Evolutionary conservation across 2,329 filamentous ascomycete genomes (phyloP), one percentile per base, ranked within the genome.

Genomic region (Aureobasidium sp.): DNA sequence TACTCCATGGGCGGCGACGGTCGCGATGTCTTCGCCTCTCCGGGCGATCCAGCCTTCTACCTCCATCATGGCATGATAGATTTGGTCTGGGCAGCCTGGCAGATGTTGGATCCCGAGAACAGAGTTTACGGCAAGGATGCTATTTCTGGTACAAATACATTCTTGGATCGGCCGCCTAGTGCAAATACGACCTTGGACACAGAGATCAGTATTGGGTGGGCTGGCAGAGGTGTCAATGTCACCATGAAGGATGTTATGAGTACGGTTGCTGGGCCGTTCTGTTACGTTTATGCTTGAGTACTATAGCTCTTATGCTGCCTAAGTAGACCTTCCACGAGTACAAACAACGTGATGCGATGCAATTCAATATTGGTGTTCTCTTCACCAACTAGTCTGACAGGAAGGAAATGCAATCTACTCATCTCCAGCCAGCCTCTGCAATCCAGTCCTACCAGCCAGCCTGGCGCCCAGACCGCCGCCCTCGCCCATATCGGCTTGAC

Each of bases 1-100:
- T 78, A 76, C 65, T 73, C 74, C 6, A 73, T 78, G 66, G 77
- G 76, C 5, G 77, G 76, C 7, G 76, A 79, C 64, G 75, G 73
- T 2, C 73, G 75, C 25, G 77, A 80, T 65, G 64, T 67, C 6
- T 76, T 72, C 51, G 70, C 73, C 0, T 77, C 74, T 12, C 77
- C 78, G 0, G 76, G 72, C 6, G 77, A 80, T 42, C 77, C 77
- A 1, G 70, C 68, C 11, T 80, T 80, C 69, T 80, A 72, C 66
- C 71, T 77, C 36, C 78, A 80, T 62, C 78, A 80, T 53, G 72
- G 73, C 2, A 74, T 75, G 71, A 75, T 80, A n/a, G 79, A 80
- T 64, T 69, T 77, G 0, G 66, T 74, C 1, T 81, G 73, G 69
- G 78, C 75, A 74, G 77, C 76, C 15, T 82, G 79, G 80, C 79